phyloP scores from a whole-genome alignment of 768 basidiomycete species.

The Astraeus odoratus region DNA sequence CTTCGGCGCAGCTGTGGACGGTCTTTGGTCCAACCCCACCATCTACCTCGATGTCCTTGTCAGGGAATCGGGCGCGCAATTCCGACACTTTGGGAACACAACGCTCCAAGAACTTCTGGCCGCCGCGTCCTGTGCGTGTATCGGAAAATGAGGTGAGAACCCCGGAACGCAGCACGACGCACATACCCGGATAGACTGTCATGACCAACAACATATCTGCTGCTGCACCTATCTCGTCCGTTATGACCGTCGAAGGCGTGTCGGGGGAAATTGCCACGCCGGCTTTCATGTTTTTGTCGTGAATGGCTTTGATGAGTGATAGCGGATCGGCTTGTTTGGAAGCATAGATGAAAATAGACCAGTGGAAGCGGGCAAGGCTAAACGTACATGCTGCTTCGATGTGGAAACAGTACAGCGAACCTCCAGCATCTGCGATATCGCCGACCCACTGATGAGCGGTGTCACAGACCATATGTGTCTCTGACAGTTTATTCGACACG shows the following conservation, averaged over 20 bases:
- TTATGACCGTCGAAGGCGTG: constrained; percentile 83
- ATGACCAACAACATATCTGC: constrained; percentile 97
- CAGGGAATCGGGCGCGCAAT: constrained; percentile 82
- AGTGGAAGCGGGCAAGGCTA: neutral
- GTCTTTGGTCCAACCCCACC: constrained; percentile 95
- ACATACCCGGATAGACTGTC: constrained; percentile 88
- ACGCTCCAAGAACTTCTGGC: constrained; percentile 91
- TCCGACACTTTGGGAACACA: constrained; percentile 92
- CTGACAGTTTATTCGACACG: neutral
- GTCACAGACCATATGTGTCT: neutral
- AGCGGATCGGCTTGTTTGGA: constrained; percentile 53
- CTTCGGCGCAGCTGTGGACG: constrained; percentile 79
- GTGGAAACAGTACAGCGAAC: constrained; percentile 94
- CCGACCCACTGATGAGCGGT: constrained; percentile 73
- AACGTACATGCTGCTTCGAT: constrained; percentile 82
- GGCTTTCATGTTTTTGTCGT: constrained; percentile 80
- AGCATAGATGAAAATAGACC: constrained; percentile 9
- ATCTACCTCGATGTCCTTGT: constrained; percentile 97
- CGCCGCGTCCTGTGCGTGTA: constrained; percentile 63
- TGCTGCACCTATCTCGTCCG: constrained; percentile 71
- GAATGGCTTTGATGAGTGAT: constrained; percentile 75
- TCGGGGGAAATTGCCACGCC: constrained; percentile 97
- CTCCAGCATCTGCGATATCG: constrained; percentile 93
- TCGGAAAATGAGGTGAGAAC: neutral
- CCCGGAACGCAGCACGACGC: neutral